Evolutionary conservation across 768 basidiomycete species (phyloP).

Genomic region (Calocybe gangraenosa): DNA sequence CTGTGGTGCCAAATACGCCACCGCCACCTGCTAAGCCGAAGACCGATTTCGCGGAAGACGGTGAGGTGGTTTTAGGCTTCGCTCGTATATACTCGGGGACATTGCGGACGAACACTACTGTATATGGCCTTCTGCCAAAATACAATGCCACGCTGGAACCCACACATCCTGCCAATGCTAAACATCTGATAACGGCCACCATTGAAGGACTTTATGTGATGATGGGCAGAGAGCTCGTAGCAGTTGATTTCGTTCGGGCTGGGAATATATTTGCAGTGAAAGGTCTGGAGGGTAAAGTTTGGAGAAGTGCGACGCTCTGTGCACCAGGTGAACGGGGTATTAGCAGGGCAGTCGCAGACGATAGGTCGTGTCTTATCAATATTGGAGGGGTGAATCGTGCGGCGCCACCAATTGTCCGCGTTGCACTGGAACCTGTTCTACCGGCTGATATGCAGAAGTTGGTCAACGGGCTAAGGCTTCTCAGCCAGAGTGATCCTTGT

Average conservation of each 20-base stretch:
- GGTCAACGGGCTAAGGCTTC: conserved; percentile 78
- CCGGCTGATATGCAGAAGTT: conserved; percentile 89
- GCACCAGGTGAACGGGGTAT: conserved; percentile 49
- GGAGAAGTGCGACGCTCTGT: conserved; percentile 89
- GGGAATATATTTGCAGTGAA: conserved; percentile 94
- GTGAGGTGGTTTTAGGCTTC: conserved; percentile 85
- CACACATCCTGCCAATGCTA: conserved; percentile 62
- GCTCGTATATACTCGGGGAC: conserved; percentile 91
- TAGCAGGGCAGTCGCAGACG: conserved; percentile 24
- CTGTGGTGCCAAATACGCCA: conserved; percentile 13
- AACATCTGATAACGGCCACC: conserved; percentile 54
- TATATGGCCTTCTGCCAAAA: conserved; percentile 85
- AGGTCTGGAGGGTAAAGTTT: conserved; percentile 86
- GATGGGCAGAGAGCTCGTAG: conserved; percentile 96
- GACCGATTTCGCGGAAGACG: conserved; percentile 25
- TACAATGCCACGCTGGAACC: conserved; percentile 65
- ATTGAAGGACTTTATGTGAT: conserved; percentile 86
- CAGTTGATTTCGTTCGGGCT: conserved; percentile 77
- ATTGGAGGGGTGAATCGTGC: conserved; percentile 66
- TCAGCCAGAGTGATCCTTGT: conserved; percentile 94
- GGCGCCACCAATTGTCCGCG: conserved; percentile 88
- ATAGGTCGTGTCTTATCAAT: conserved; percentile 64
- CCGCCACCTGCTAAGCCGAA: conserved; percentile 8
- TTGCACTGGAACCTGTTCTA: conserved; percentile 83
- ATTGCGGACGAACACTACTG: conserved; percentile 53